phyloP scores from a whole-genome alignment of 2,329 filamentous ascomycete genomes.

The Boeremia exigua region DNA sequence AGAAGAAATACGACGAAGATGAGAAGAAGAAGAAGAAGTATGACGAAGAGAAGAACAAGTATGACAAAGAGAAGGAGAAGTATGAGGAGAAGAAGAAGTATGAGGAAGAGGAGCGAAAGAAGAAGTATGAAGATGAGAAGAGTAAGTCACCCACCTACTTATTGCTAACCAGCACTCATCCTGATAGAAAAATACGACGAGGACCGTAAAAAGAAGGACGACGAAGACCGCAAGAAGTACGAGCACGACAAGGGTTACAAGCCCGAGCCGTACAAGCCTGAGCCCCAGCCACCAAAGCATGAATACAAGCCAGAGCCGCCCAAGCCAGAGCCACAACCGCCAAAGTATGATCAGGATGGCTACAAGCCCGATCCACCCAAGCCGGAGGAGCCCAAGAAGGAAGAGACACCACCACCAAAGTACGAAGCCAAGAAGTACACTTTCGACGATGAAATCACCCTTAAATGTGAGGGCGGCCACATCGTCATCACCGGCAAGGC shows the following conservation, averaged over 20 bases:
- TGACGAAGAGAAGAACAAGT: background rate
- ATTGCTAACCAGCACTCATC: background rate
- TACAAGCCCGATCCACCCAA: background rate
- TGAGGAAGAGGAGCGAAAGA: background rate
- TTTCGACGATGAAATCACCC: conserved; percentile 21
- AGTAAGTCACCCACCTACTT: background rate
- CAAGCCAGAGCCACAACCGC: background rate
- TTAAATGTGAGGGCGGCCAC: conserved; percentile 22
- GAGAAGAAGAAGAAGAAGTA: background rate
- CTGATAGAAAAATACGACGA: background rate
- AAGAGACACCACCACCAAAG: conserved; percentile 2
- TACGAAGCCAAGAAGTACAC: conserved; percentile 8
- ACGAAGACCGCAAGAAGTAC: background rate
- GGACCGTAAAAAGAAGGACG: background rate
- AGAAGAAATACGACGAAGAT: background rate
- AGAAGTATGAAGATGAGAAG: background rate
- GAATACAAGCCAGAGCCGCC: conserved; percentile 2
- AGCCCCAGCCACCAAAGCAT: background rate
- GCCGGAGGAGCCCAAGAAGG: background rate
- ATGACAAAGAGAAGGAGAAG: background rate
- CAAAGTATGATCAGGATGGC: background rate
- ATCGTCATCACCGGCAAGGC: conserved; percentile 6
- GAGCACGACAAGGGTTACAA: background rate
- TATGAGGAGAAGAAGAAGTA: background rate
- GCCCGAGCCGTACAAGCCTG: conserved; percentile 1